Percentiles rank a stretch among this genome's conserved stretches.
Conservation (phyloP, 441 rosid species). For the Brassica balearica region DNA sequence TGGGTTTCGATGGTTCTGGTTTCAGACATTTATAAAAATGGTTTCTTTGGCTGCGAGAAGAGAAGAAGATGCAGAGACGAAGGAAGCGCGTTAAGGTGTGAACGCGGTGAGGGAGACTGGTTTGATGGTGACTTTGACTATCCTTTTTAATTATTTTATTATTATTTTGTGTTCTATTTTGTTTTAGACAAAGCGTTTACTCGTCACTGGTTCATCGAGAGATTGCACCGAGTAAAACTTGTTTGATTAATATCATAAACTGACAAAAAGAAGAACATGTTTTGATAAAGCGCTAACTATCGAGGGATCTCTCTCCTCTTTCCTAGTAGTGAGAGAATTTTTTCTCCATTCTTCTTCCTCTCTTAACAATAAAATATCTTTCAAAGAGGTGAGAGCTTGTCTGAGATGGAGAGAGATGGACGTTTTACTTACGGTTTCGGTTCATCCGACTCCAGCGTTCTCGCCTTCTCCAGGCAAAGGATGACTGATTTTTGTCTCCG, state of each 20-base stretch:
- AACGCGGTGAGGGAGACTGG: conserved; percentile 51
- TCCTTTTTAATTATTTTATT: conserved; percentile 32
- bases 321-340: too few species aligned
- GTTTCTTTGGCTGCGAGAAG: conserved; percentile 18
- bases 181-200: conserved; percentile 27
- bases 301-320: too few species aligned
- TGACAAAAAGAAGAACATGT: conserved; percentile 29
- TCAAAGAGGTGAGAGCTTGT: too few species aligned
- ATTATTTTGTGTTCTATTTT: not conserved
- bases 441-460: too few species aligned
- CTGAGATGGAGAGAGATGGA: too few species aligned
- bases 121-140: conserved; percentile 61
- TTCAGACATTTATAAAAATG: conserved; percentile 39
- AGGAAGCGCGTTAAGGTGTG: conserved; percentile 67
- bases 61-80: not conserved
- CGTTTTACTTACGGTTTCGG: too few species aligned
- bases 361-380: too few species aligned
- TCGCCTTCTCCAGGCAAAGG: too few species aligned
- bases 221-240: conserved; percentile 44
- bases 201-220: conserved; percentile 39
- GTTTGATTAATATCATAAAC: conserved; percentile 20
- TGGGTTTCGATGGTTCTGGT: conserved; percentile 20
- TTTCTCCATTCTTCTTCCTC: too few species aligned
- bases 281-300: not conserved
- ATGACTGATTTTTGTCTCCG: too few species aligned